Conservation (phyloP, 306 rosid species). For the Rubus idaeus region DNA sequence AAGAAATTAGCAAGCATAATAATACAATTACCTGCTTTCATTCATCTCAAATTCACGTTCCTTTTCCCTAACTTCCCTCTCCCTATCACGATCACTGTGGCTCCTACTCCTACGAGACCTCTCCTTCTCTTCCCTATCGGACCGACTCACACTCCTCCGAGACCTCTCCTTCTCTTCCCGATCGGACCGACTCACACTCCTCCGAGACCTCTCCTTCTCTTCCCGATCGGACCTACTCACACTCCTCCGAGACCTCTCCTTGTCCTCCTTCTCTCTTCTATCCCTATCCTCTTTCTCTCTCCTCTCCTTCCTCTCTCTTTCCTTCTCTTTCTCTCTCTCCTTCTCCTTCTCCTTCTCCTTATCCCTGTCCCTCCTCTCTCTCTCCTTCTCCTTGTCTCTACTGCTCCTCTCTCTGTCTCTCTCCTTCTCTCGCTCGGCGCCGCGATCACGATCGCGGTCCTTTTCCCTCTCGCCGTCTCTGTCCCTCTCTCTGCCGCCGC, state of each 20-base stretch:
- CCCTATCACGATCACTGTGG: constrained; percentile 44
- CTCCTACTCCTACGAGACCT: constrained; percentile 43
- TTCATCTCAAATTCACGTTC: constrained; percentile 64
- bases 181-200: constrained; percentile 60
- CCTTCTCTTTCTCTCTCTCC: constrained; percentile 43
- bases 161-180: constrained; percentile 48
- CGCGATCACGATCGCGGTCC: constrained; percentile 39
- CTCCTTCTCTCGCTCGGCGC: constrained; percentile 29
- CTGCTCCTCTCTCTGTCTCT: constrained; percentile 34
- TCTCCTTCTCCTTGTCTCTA: constrained; percentile 42
- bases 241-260: constrained; percentile 15
- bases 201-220: constrained; percentile 43
- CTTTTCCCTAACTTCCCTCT: constrained; percentile 43
- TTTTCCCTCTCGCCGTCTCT: constrained; percentile 46
- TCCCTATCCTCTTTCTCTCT: constrained; percentile 34
- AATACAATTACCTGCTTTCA: constrained; percentile 60
- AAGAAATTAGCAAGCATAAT: background rate
- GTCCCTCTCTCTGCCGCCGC: constrained; percentile 54
- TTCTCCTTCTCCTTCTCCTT: constrained; percentile 13
- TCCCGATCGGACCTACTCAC: too few species aligned
- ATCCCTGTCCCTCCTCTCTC: constrained; percentile 29
- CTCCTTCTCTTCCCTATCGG: constrained; percentile 51
- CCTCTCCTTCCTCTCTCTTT: constrained; percentile 28
- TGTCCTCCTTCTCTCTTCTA: constrained; percentile 24
- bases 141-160: constrained; percentile 36